Evolutionary conservation across 2,329 filamentous ascomycete genomes (phyloP).

Genomic region (Apiospora malaysiana): DNA sequence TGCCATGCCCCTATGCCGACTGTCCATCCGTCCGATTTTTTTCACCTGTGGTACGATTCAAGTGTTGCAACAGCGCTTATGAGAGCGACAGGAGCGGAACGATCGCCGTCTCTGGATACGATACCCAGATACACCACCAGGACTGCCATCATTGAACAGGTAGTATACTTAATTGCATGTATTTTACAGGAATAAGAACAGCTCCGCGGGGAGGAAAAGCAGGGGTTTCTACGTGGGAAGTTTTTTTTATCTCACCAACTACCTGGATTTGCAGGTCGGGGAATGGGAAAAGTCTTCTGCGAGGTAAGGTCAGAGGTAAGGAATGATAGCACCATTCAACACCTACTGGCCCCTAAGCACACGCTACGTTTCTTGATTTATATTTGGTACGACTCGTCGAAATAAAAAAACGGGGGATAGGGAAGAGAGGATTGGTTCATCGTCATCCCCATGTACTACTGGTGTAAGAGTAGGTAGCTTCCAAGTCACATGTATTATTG

Average conservation of each 20-base stretch:
- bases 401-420: neutral
- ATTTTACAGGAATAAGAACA: slow-evolving; percentile 14
- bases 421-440: slow-evolving; percentile 8
- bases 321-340: slow-evolving; percentile 28
- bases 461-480: slow-evolving; percentile 19
- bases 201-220: slow-evolving; percentile 5
- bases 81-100: slow-evolving; percentile 3
- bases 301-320: slow-evolving; percentile 65
- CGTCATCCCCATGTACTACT: slow-evolving; percentile 4
- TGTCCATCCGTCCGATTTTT: neutral
- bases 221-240: neutral
- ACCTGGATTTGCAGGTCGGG: neutral
- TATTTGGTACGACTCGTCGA: neutral
- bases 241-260: neutral
- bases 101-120: neutral
- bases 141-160: slow-evolving; percentile 15
- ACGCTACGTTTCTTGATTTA: neutral
- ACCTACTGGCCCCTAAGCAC: slow-evolving; percentile 3
- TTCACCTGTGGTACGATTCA: neutral
- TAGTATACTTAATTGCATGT: slow-evolving; percentile 19
- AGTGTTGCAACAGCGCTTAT: neutral
- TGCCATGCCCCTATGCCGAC: neutral
- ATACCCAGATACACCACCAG: slow-evolving; percentile 5
- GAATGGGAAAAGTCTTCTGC: slow-evolving; percentile 19
- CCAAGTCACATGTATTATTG: slow-evolving; percentile 5